These are phyloP conservation scores for Papiliotrema terrestris DNA, from an alignment of 1,284 basidiomycete species.

Conservation along the genomic window DNA sequence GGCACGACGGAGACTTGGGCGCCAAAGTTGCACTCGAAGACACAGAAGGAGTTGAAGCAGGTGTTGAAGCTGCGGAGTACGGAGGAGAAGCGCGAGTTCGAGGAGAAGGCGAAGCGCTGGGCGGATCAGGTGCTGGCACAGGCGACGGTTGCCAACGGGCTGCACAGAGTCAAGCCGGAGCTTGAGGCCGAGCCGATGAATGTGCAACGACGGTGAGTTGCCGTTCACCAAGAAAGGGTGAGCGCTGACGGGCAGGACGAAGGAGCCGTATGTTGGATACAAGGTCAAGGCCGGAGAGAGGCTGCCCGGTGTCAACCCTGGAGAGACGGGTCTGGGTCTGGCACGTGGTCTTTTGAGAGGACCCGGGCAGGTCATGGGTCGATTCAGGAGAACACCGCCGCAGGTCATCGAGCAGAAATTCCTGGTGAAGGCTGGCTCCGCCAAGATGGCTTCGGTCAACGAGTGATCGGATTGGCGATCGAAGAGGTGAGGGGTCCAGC, in stretches of 20 bases:
- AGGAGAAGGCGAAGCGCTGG: slow-evolving; percentile 42
- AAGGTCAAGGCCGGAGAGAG: slow-evolving; percentile 41
- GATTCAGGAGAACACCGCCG: not conserved
- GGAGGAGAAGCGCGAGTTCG: slow-evolving; percentile 41
- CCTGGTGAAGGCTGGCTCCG: not conserved
- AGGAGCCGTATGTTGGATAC: not conserved
- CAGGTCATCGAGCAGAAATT: not conserved
- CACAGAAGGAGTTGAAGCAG: slow-evolving; percentile 42
- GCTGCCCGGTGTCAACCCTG: slow-evolving; percentile 36
- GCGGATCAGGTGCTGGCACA: slow-evolving; percentile 27
- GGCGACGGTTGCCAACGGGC: slow-evolving; percentile 21
- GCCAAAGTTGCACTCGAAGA: slow-evolving; percentile 37
- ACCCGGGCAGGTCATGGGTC: not conserved
- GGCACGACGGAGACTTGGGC: slow-evolving; percentile 31
- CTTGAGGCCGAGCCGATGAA: not conserved
- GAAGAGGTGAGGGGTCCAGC: too few relatives aligned
- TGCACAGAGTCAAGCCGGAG: slow-evolving; percentile 10
- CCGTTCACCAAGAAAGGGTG: not conserved
- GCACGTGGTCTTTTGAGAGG: slow-evolving; percentile 39
- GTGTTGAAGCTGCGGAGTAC: slow-evolving; percentile 46
- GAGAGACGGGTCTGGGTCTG: slow-evolving; percentile 40
- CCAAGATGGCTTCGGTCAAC: not conserved
- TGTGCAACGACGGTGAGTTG: not conserved
- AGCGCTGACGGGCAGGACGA: not conserved
- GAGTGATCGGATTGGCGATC: not conserved